phyloP scores from a whole-genome alignment of 2,329 filamentous ascomycete genomes.

The Xylariaceae sp. region DNA sequence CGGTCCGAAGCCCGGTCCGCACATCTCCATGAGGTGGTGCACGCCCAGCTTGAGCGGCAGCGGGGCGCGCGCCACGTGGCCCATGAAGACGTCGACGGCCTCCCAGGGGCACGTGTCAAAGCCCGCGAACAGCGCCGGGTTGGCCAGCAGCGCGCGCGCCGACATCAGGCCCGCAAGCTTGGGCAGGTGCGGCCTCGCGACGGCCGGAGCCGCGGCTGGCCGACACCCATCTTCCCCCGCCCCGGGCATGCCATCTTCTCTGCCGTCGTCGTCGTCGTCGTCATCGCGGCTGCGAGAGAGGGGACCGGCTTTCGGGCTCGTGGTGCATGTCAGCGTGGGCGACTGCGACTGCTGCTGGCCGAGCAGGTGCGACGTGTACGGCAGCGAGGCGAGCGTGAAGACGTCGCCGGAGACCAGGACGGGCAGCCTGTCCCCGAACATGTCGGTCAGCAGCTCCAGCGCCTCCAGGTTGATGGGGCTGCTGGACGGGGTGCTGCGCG shows the following conservation, averaged over 20 bases:
- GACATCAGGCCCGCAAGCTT: conserved; percentile 60
- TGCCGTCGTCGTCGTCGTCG: neutral
- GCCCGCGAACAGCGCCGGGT: conserved; percentile 58
- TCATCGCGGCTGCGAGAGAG: conserved; percentile 1
- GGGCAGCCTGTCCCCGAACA: conserved; percentile 47
- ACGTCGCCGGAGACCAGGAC: conserved; percentile 64
- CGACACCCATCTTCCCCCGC: too few relatives aligned
- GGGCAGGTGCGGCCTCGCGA: conserved; percentile 29
- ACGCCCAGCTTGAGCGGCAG: conserved; percentile 56
- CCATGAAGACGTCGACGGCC: conserved; percentile 56
- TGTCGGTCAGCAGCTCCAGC: conserved; percentile 46
- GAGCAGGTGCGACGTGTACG: conserved; percentile 32
- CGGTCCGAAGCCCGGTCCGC: conserved; percentile 45
- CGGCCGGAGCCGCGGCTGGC: neutral
- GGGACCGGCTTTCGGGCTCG: conserved; percentile 4
- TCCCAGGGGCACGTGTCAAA: conserved; percentile 51
- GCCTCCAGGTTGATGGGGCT: conserved; percentile 55
- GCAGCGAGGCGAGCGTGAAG: conserved; percentile 47
- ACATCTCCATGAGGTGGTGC: conserved; percentile 64
- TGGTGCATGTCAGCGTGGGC: conserved; percentile 17
- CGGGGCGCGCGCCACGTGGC: conserved; percentile 46
- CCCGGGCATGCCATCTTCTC: conserved; percentile 1
- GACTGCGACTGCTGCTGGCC: too few relatives aligned
- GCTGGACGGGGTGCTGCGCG: conserved; percentile 51
- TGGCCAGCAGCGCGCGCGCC: conserved; percentile 58